Evolutionary conservation across 1,284 basidiomycete genomes (phyloP).

Genomic region (Trichosporon sp.): DNA sequence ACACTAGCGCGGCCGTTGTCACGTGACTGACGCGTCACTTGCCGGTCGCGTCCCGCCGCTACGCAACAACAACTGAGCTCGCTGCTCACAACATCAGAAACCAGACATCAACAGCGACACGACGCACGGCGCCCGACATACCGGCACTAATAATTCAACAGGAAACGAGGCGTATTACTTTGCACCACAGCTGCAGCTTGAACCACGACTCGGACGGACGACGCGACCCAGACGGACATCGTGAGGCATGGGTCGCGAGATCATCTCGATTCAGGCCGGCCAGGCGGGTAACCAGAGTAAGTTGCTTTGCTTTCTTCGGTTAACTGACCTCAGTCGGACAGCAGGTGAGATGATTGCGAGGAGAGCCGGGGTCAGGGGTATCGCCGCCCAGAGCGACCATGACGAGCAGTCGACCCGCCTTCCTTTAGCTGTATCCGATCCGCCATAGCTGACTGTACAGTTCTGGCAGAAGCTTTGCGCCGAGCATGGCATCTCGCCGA

Average conservation of each 20-base stretch:
- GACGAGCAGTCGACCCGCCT: neutral
- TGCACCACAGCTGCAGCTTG: neutral
- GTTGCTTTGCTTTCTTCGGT: conserved; percentile 26
- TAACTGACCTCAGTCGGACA: conserved; percentile 17
- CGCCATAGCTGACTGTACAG: conserved; percentile 19
- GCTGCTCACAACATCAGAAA: neutral
- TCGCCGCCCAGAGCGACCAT: too few relatives aligned
- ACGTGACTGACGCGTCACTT: conserved; percentile 2
- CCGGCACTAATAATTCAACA: neutral
- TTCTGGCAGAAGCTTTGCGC: conserved; percentile 95
- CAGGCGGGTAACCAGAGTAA: conserved; percentile 95
- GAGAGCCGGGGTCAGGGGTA: too few relatives aligned
- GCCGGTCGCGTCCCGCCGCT: neutral
- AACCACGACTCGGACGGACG: neutral
- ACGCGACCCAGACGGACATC: neutral
- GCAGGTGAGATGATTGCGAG: conserved; percentile 11
- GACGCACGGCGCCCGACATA: neutral
- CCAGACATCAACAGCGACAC: neutral
- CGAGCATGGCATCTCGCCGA: conserved; percentile 90
- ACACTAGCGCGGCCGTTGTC: neutral
- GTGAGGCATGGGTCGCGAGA: conserved; percentile 48
- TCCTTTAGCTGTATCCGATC: neutral
- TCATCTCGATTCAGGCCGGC: conserved; percentile 60
- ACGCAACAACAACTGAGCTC: neutral
- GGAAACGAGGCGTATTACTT: neutral